Evolutionary conservation across 345 rosid genomes (phyloP).

Genomic region (Draba incana): DNA sequence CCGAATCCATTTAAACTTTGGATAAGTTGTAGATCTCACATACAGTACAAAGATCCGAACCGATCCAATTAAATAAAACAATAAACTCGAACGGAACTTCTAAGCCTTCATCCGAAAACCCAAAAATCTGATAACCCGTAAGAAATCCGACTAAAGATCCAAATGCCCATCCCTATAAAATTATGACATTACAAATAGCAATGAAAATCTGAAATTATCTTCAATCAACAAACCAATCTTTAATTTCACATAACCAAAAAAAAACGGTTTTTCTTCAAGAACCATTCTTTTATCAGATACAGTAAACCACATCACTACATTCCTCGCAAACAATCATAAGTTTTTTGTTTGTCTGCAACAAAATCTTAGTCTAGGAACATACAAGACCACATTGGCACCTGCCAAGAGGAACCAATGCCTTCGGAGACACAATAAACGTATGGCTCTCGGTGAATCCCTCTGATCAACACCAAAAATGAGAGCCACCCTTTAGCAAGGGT

Average conservation of each 20-base stretch:
- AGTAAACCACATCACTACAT: constrained; percentile 41
- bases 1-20: too few species aligned
- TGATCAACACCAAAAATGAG: constrained; percentile 45
- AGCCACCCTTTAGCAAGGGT: constrained; percentile 35
- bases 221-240: constrained; percentile 30
- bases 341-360: constrained; percentile 27
- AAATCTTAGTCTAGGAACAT: constrained; percentile 27
- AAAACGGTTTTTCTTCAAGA: constrained; percentile 18
- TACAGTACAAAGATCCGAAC: too few species aligned
- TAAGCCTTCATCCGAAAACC: too few species aligned
- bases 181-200: not conserved
- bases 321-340: constrained; percentile 30
- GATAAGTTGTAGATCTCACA: too few species aligned
- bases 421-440: constrained; percentile 35
- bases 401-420: constrained; percentile 56
- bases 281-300: constrained; percentile 38
- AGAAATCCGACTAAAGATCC: too few species aligned
- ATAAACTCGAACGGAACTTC: too few species aligned
- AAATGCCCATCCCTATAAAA: not conserved
- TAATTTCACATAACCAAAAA: constrained; percentile 27
- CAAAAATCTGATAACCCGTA: too few species aligned
- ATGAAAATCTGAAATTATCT: constrained; percentile 3
- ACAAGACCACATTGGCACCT: constrained; percentile 11
- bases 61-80: too few species aligned
- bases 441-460: constrained; percentile 41